Conservation (phyloP, 768 basidiomycete species). For the Clitopilus hobsonii region DNA sequence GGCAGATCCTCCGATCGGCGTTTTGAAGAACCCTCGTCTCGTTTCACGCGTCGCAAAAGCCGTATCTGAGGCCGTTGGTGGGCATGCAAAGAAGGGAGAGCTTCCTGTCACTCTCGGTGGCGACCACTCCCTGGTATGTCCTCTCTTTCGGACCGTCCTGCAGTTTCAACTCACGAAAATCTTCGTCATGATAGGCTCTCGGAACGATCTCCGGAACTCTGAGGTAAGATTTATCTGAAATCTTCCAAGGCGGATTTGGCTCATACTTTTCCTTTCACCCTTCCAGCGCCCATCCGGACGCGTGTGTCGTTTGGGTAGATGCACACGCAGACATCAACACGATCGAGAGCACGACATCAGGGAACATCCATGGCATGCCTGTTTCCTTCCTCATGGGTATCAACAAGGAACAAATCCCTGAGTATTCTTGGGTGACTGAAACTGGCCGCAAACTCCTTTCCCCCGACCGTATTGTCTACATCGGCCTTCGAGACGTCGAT, state of each 20-base stretch:
- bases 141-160: not conserved
- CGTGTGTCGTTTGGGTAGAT: slow-evolving; percentile 94
- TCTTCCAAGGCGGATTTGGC: too few relatives aligned
- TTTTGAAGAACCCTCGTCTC: slow-evolving; percentile 84
- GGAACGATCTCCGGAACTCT: slow-evolving; percentile 92
- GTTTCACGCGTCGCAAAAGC: slow-evolving; percentile 81
- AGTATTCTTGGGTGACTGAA: slow-evolving; percentile 38
- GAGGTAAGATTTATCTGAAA: slow-evolving; percentile 37
- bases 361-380: slow-evolving; percentile 98
- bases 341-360: slow-evolving; percentile 72
- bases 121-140: slow-evolving; percentile 85
- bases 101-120: slow-evolving; percentile 92
- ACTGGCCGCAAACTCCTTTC: slow-evolving; percentile 50
- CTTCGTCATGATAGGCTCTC: slow-evolving; percentile 50
- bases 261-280: slow-evolving; percentile 1
- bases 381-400: slow-evolving; percentile 84
- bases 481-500: slow-evolving; percentile 93
- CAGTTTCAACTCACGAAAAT: slow-evolving; percentile 4
- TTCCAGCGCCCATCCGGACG: slow-evolving; percentile 71
- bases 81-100: slow-evolving; percentile 70
- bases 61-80: slow-evolving; percentile 73
- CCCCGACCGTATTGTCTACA: slow-evolving; percentile 85
- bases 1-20: slow-evolving; percentile 78
- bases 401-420: slow-evolving; percentile 34
- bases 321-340: slow-evolving; percentile 99